phyloP scores from a whole-genome alignment of 2,329 filamentous ascomycete genomes.

The Myrmaecium sp. region DNA sequence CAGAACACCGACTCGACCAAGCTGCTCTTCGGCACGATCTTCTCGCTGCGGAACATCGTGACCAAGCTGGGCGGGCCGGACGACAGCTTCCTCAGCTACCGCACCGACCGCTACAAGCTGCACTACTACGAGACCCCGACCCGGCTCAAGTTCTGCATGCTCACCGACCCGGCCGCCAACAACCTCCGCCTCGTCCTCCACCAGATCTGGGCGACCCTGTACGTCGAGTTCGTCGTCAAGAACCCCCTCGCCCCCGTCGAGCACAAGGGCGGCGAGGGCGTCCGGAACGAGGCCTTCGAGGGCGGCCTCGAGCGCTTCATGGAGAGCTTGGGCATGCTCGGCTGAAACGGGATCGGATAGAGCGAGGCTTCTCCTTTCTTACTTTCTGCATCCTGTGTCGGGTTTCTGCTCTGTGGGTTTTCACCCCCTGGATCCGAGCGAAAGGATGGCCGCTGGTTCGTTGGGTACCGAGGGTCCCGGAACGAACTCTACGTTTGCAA shows the following conservation, averaged over 20 bases:
- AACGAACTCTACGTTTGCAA: too few species aligned
- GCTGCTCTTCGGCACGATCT: conserved; percentile 91
- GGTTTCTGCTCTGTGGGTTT: too few species aligned
- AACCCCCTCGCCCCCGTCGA: conserved; percentile 45
- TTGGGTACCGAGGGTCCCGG: too few species aligned
- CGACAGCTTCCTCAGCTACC: conserved; percentile 87
- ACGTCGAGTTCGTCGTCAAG: conserved; percentile 76
- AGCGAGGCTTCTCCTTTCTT: too few species aligned
- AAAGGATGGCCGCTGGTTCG: too few species aligned
- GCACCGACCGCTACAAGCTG: conserved; percentile 89
- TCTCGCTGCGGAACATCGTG: conserved; percentile 91
- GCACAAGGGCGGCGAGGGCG: conserved; percentile 43
- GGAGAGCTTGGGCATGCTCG: too few species aligned
- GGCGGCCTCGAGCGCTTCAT: conserved; percentile 54
- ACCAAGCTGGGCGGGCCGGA: conserved; percentile 87
- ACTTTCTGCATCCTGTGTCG: too few species aligned
- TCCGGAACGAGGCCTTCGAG: conserved; percentile 50
- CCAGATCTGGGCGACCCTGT: conserved; percentile 96
- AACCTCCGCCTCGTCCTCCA: conserved; percentile 91
- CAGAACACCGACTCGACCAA: conserved; percentile 84
- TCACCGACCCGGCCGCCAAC: conserved; percentile 75
- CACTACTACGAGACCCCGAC: conserved; percentile 98
- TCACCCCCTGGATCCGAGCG: too few species aligned
- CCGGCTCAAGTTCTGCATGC: conserved; percentile 88
- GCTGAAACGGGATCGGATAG: too few species aligned